These are phyloP conservation scores for Thalia dealbata DNA, from an alignment of 176 grass and related monocot species.

Conservation along the genomic window DNA sequence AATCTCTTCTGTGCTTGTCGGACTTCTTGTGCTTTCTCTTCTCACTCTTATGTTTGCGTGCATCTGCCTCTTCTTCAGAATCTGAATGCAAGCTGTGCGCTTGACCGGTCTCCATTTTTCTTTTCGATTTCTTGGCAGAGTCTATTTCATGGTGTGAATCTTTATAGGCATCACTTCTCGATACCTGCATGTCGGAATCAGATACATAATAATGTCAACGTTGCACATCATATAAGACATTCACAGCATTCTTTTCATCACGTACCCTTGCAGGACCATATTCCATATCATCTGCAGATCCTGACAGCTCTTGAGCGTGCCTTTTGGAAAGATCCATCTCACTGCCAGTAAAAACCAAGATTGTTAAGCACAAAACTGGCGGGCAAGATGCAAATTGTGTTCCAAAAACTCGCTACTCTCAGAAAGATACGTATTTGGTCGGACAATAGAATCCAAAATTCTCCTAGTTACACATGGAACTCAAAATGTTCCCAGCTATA, in stretches of 20 bases:
- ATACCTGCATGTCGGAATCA: constrained; percentile 20
- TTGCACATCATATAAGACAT: neutral
- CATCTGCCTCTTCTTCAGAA: constrained; percentile 45
- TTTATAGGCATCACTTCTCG: constrained; percentile 21
- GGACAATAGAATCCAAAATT: neutral
- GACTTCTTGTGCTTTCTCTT: constrained; percentile 56
- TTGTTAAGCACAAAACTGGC: neutral
- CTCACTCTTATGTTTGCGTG: constrained; percentile 30
- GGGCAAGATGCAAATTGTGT: neutral
- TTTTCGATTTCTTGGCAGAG: constrained; percentile 30
- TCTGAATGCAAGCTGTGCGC: constrained; percentile 34
- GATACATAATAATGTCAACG: neutral
- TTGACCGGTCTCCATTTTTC: constrained; percentile 21
- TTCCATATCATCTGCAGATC: constrained; percentile 30
- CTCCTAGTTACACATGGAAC: too few species aligned
- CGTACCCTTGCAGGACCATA: constrained; percentile 27
- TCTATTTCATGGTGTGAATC: constrained; percentile 33
- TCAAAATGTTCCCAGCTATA: too few species aligned
- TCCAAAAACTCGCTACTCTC: too few species aligned
- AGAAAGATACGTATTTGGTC: too few species aligned
- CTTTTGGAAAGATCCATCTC: constrained; percentile 28
- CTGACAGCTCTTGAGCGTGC: constrained; percentile 15
- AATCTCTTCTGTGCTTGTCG: constrained; percentile 53
- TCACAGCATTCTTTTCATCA: constrained; percentile 5
- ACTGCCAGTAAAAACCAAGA: constrained; percentile 24